Conservation (phyloP, 495 filamentous ascomycete species). For the Penicillium taxi region DNA sequence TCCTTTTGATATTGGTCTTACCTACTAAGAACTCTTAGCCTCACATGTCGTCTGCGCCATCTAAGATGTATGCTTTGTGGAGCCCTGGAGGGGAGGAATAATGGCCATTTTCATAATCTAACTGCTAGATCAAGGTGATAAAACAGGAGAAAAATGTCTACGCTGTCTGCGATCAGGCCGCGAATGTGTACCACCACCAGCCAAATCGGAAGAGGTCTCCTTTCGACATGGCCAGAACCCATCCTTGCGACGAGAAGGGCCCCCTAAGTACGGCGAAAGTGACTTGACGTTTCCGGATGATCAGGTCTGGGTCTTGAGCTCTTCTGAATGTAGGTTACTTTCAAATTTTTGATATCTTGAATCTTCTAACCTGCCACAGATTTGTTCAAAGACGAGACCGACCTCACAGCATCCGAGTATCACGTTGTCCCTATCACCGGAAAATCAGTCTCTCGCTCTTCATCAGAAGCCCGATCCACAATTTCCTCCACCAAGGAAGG, state of each 20-base stretch:
- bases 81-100: not conserved
- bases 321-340: constrained; percentile 23
- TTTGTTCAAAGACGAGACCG: constrained; percentile 37
- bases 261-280: constrained; percentile 38
- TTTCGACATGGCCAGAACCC: constrained; percentile 41
- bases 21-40: constrained; percentile 19
- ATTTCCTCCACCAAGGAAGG: constrained; percentile 24
- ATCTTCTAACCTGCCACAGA: constrained; percentile 14
- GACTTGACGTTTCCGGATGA: constrained; percentile 34
- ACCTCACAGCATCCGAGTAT: constrained; percentile 36
- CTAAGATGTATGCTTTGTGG: constrained; percentile 31
- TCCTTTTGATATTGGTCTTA: not conserved
- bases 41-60: constrained; percentile 41
- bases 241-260: constrained; percentile 31
- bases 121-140: constrained; percentile 27
- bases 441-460: constrained; percentile 15
- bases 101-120: not conserved
- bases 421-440: constrained; percentile 22
- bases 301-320: constrained; percentile 30
- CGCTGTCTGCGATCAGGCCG: constrained; percentile 38
- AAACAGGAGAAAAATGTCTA: constrained; percentile 33
- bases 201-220: constrained; percentile 34
- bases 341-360: not conserved
- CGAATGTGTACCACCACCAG: constrained; percentile 34
- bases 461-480: constrained; percentile 21